Base-by-base conservation (phyloP, 306 rosid species). In the Prunus mongolica region DNA sequence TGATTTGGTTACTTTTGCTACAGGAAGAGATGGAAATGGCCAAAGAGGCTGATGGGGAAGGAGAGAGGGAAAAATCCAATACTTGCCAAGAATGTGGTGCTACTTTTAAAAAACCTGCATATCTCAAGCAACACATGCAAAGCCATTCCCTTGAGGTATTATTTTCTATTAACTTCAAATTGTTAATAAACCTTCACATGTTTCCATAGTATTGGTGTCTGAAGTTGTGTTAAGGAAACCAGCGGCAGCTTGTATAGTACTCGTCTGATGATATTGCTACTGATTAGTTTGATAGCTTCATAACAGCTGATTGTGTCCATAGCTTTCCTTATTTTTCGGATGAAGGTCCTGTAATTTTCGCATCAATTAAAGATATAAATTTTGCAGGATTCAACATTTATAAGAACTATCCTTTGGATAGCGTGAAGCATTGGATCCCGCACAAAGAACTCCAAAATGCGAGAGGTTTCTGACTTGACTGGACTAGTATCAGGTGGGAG, bases 391-490 rank as follows among this genome's bases (percentile, higher is more conserved):
- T 77, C 27, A 19, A 60, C 47, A 85, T 82, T 64, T 84, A 55
- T 81, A 87, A 85, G 66, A 78, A 72, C 54, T 81, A 28, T 63
- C 76, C 80, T 80, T 77, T 54, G 64, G 66, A 58, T 73, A 73
- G 97, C 44, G 97, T 95, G 97, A 90, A 78, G 97, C 99, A 95
- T 92, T 95, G 99, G 97, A 95, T 95, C 97, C 90, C 97, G 76
- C 84, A 75, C 7, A 70, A 74, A 58, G 99, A 89, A 89, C 96
- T 95, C 97, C 99, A 92, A 95, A 87, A 95, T 95, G 96, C 97
- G 6, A 5, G 94, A 86, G 93, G 99, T 24, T 74, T 70, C 28
- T 51, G 54, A 77, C 97, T 89, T 92, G 99, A 79, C 67, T 86
- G 97, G 92, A 92, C 79, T 71, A 92, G 97, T 92, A 95, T 57